Evolutionary conservation across 768 basidiomycete species (phyloP).

Genomic region (Candolleomyces eurysporus): DNA sequence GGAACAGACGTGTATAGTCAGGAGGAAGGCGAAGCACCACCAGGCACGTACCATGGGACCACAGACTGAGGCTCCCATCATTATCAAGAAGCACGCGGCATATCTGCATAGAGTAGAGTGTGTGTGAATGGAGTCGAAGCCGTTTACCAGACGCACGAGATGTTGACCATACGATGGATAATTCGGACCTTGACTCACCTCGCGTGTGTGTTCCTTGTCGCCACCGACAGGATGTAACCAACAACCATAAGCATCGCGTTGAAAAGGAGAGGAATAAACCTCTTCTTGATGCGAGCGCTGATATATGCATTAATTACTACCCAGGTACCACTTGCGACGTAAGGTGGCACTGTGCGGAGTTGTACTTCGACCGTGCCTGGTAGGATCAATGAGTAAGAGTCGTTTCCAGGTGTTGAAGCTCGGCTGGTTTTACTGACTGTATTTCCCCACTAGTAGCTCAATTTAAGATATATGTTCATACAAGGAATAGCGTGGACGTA

Average conservation of each 20-base stretch:
- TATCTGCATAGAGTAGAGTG: slow-evolving; percentile 25
- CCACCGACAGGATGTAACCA: slow-evolving; percentile 36
- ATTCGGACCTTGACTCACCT: neutral
- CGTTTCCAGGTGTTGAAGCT: neutral
- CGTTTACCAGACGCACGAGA: neutral
- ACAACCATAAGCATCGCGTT: slow-evolving; percentile 29
- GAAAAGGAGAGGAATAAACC: slow-evolving; percentile 25
- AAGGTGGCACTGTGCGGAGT: slow-evolving; percentile 40
- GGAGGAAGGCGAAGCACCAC: neutral
- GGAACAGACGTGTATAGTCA: neutral
- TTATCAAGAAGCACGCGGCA: slow-evolving; percentile 42
- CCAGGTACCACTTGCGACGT: slow-evolving; percentile 34
- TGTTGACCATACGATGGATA: neutral
- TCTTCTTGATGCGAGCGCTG: slow-evolving; percentile 26
- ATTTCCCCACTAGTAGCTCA: slow-evolving; percentile 27
- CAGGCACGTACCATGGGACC: slow-evolving; percentile 29
- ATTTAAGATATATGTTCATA: neutral
- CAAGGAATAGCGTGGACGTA: slow-evolving; percentile 20
- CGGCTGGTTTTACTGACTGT: slow-evolving; percentile 22
- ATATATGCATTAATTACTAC: slow-evolving; percentile 25
- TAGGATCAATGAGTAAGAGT: neutral
- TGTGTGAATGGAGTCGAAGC: neutral
- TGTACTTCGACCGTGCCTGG: slow-evolving; percentile 28
- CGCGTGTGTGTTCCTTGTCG: slow-evolving; percentile 32
- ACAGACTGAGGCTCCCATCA: slow-evolving; percentile 36